phyloP scores from a whole-genome alignment of 768 basidiomycete species.

The Lanmaoa pseudosensibilis region DNA sequence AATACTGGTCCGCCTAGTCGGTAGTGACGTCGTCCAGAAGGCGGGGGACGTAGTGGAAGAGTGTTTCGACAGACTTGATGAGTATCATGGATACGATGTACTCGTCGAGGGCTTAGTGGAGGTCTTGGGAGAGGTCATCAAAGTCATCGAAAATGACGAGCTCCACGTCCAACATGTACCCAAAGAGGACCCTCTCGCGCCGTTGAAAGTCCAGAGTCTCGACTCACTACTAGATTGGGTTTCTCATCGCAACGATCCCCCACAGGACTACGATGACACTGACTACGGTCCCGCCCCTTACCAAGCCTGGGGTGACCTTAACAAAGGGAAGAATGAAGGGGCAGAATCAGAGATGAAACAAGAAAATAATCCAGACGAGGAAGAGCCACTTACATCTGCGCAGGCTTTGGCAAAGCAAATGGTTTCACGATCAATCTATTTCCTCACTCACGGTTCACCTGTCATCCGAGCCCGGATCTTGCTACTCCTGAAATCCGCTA shows the following conservation, averaged over 20 bases:
- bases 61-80: constrained; percentile 94
- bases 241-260: constrained; percentile 40
- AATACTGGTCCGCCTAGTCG: constrained; percentile 83
- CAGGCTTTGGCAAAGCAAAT: constrained; percentile 84
- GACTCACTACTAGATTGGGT: constrained; percentile 68
- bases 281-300: constrained; percentile 63
- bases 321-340: constrained; percentile 26
- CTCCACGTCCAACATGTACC: constrained; percentile 25
- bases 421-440: constrained; percentile 81
- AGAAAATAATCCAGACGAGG: constrained; percentile 37
- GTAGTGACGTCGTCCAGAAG: constrained; percentile 80
- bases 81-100: constrained; percentile 89
- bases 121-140: constrained; percentile 82
- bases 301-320: constrained; percentile 51
- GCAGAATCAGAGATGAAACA: constrained; percentile 17
- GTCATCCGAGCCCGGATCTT: constrained; percentile 85
- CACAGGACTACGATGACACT: constrained; percentile 40
- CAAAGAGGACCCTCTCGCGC: constrained; percentile 17
- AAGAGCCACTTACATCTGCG: constrained; percentile 58
- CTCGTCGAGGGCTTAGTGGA: constrained; percentile 87
- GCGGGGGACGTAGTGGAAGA: constrained; percentile 96
- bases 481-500: constrained; percentile 67
- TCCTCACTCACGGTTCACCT: constrained; percentile 87
- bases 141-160: constrained; percentile 65
- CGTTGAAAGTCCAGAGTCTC: constrained; percentile 38